These are phyloP conservation scores for Dipteronia dyeriana DNA, from an alignment of 345 rosid genomes.

Conservation along the genomic window DNA sequence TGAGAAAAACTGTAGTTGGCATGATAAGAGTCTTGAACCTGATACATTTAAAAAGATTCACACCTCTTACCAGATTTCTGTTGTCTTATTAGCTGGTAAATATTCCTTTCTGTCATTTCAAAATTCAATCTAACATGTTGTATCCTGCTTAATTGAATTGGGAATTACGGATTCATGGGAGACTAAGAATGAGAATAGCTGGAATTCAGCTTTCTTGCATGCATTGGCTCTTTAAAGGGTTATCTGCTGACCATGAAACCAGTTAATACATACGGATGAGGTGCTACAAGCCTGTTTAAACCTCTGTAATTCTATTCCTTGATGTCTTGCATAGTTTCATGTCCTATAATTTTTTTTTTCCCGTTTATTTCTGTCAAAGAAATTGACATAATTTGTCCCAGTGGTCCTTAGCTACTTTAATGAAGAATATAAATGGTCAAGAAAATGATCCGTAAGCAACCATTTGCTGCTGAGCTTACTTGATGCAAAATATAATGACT, in stretches of 20 bases:
- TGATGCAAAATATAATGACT: background rate
- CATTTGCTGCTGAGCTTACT: background rate
- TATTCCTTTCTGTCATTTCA: background rate
- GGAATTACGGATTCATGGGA: slow-evolving; percentile 1
- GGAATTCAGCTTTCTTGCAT: background rate
- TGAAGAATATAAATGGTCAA: background rate
- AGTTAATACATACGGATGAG: background rate
- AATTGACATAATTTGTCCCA: background rate
- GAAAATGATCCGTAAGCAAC: background rate
- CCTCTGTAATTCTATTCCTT: background rate
- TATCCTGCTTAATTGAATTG: slow-evolving; percentile 1
- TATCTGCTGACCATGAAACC: background rate
- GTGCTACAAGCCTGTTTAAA: background rate
- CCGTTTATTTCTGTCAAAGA: background rate
- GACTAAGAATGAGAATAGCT: background rate
- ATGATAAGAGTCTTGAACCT: background rate
- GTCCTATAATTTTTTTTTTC: background rate
- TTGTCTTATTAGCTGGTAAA: background rate
- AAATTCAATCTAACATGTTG: background rate
- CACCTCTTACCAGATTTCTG: background rate
- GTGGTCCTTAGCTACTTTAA: background rate
- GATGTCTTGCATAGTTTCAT: background rate
- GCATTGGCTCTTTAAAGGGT: background rate
- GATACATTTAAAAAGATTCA: background rate
- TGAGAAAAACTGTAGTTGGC: background rate